phyloP scores from a whole-genome alignment of 202 grass and related monocot genomes.

The Eragrostis tef region DNA sequence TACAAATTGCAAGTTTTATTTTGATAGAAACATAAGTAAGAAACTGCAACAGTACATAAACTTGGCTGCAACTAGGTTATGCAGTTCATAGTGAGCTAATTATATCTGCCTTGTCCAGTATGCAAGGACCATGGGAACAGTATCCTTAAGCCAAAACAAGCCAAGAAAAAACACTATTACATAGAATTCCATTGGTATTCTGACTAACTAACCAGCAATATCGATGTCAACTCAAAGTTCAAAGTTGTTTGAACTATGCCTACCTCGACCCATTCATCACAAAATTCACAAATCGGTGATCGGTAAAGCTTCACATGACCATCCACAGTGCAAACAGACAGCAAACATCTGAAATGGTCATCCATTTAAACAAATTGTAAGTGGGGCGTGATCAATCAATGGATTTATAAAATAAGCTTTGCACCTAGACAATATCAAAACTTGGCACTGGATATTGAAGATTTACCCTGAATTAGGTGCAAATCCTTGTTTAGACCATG shows the following conservation, averaged over 20 bases:
- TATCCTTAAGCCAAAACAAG: not conserved
- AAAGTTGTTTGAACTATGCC: not conserved
- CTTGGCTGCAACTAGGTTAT: not conserved
- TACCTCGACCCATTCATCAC: conserved; percentile 89
- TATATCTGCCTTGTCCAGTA: not conserved
- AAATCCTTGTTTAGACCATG: conserved; percentile 88
- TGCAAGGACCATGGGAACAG: conserved; percentile 7
- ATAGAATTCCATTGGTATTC: conserved; percentile 12
- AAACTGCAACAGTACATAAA: not conserved
- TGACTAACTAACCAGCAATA: not conserved
- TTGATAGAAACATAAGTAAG: conserved; percentile 8
- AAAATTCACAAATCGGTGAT: conserved; percentile 65
- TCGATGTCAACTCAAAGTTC: conserved; percentile 25
- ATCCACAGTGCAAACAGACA: conserved; percentile 71
- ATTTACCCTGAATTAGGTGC: conserved; percentile 73
- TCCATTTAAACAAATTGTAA: conserved; percentile 37
- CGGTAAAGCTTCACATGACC: conserved; percentile 84
- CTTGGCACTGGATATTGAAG: conserved; percentile 13
- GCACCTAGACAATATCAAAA: conserved; percentile 6
- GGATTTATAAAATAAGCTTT: conserved; percentile 28
- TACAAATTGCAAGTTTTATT: conserved; percentile 10
- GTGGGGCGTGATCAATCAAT: not conserved
- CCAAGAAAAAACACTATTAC: not conserved
- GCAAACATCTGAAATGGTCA: conserved; percentile 65
- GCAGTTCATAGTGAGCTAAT: not conserved